These are phyloP conservation scores for Raddia guianensis DNA, from an alignment of 176 grass and related monocot genomes.

Conservation along the genomic window DNA sequence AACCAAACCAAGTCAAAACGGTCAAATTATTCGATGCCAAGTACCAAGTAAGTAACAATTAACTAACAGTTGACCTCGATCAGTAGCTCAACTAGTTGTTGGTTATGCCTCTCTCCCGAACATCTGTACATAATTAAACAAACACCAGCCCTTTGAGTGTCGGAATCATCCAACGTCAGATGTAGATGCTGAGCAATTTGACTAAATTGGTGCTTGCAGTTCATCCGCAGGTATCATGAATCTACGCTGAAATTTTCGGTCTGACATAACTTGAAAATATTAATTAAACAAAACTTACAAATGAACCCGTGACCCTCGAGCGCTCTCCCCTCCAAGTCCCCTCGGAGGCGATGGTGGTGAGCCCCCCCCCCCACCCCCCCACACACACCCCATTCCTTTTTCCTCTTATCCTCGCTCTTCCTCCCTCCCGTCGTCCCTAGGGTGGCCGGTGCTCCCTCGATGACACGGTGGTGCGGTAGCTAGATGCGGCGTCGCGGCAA, in stretches of 20 bases:
- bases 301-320: too few species aligned
- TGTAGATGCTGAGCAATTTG: not conserved
- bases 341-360: too few species aligned
- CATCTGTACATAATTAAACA: not conserved
- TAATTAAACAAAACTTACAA: too few species aligned
- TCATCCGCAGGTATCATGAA: slow-evolving; percentile 22
- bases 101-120: not conserved
- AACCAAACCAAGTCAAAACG: not conserved
- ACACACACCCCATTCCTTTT: too few species aligned
- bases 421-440: too few species aligned
- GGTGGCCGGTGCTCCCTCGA: too few species aligned
- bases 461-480: too few species aligned
- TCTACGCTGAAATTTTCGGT: not conserved
- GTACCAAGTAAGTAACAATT: not conserved
- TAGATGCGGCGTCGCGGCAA: too few species aligned
- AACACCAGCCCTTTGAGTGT: slow-evolving; percentile 10
- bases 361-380: too few species aligned
- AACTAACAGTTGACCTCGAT: slow-evolving; percentile 22
- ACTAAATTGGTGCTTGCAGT: not conserved
- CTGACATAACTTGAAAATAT: not conserved
- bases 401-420: too few species aligned
- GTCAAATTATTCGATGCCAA: slow-evolving; percentile 32
- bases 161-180: slow-evolving; percentile 11
- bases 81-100: not conserved
- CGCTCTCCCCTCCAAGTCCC: too few species aligned